Conservation (phyloP, 2,329 filamentous ascomycete species). For the Tolypocladium capitatum region DNA sequence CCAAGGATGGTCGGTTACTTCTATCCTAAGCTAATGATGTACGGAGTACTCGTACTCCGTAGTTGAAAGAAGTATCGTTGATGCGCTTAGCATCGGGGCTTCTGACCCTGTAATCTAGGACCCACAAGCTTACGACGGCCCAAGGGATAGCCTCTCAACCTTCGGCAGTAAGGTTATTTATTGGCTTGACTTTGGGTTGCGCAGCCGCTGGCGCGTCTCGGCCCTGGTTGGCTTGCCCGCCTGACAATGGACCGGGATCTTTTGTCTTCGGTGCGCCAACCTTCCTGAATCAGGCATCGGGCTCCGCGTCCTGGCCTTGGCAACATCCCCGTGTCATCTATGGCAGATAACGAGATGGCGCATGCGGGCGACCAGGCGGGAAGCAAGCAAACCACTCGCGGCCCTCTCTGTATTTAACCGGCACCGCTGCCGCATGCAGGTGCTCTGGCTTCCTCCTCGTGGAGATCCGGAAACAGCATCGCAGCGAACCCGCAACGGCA, state of each 20-base stretch:
- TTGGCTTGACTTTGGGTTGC: neutral
- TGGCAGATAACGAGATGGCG: too few species aligned
- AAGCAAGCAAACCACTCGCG: neutral
- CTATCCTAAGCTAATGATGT: too few species aligned
- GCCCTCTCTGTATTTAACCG: neutral
- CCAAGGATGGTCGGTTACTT: too few species aligned
- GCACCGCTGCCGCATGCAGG: neutral
- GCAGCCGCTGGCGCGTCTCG: too few species aligned
- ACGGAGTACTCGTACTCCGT: too few species aligned
- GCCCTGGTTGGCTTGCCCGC: too few species aligned
- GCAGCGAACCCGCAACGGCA: neutral
- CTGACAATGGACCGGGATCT: conserved; percentile 10
- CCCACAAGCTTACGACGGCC: too few species aligned
- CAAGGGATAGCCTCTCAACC: neutral
- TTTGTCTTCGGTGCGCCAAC: conserved; percentile 7
- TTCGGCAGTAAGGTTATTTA: neutral
- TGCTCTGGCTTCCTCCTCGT: neutral
- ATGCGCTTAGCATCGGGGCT: too few species aligned
- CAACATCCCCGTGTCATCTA: too few species aligned
- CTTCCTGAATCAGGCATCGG: conserved; percentile 8
- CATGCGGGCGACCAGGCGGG: too few species aligned
- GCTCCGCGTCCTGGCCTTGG: conserved; percentile 10
- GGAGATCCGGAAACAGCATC: neutral
- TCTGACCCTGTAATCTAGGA: too few species aligned
- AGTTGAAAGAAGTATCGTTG: too few species aligned